phyloP scores from a whole-genome alignment of 179 eudicot genomes.

The Spergularia azorica region DNA sequence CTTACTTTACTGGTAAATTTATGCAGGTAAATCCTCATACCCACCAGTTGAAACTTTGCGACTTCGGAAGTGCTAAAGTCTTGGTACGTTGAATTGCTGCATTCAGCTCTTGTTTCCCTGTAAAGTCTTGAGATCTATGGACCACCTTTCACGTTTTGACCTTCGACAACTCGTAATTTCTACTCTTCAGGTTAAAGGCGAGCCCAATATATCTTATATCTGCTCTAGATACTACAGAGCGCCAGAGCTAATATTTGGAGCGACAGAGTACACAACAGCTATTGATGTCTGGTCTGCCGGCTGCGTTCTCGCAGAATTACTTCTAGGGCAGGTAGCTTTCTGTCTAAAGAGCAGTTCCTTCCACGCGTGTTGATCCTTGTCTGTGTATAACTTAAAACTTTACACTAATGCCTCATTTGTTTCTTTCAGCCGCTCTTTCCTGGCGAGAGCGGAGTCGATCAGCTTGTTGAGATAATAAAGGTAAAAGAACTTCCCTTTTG shows the following conservation, averaged over 20 bases:
- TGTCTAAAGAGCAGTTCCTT: neutral
- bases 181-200: conserved; percentile 57
- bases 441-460: conserved; percentile 76
- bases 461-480: conserved; percentile 80
- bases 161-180: neutral
- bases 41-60: conserved; percentile 92
- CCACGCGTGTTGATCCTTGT: neutral
- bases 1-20: conserved; percentile 11
- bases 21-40: conserved; percentile 93
- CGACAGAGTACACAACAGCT: conserved; percentile 67
- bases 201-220: conserved; percentile 69
- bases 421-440: conserved; percentile 65
- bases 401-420: conserved; percentile 1
- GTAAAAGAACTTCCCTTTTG: conserved; percentile 22
- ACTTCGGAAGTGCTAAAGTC: conserved; percentile 98
- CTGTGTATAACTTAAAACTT: neutral
- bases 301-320: conserved; percentile 71
- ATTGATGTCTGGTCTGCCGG: conserved; percentile 75
- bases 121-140: neutral
- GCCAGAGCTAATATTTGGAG: conserved; percentile 73
- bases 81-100: conserved; percentile 51
- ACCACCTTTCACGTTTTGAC: neutral
- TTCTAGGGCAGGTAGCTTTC: conserved; percentile 51
- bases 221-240: conserved; percentile 77
- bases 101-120: neutral